Evolutionary conservation across 2,329 filamentous ascomycete species (phyloP).

Genomic region (Stromatinia cepivora): DNA sequence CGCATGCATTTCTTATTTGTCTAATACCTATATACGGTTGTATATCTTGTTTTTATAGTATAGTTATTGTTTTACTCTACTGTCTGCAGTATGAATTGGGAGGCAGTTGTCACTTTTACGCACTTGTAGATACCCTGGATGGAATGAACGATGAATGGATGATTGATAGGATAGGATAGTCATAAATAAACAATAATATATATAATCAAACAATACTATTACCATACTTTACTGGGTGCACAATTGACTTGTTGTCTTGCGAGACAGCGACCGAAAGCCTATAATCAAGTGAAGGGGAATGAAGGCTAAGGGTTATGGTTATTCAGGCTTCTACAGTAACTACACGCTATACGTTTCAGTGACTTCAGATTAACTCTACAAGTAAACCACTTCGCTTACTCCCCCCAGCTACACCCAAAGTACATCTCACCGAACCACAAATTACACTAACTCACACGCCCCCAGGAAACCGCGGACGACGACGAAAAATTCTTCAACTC

Average conservation of each 20-base stretch:
- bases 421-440: neutral
- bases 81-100: constrained; percentile 15
- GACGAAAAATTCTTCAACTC: neutral
- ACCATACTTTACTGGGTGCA: neutral
- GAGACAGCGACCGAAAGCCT: neutral
- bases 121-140: constrained; percentile 20
- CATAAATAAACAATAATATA: constrained; percentile 1
- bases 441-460: neutral
- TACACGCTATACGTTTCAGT: neutral
- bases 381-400: neutral
- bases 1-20: constrained; percentile 15
- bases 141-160: constrained; percentile 14
- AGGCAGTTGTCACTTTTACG: constrained; percentile 5
- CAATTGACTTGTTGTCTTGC: too few species aligned
- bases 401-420: too few species aligned
- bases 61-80: constrained; percentile 17
- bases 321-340: neutral
- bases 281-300: neutral
- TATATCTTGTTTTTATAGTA: constrained; percentile 17
- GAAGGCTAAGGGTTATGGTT: too few species aligned
- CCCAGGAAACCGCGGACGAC: neutral
- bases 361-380: neutral
- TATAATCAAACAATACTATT: neutral
- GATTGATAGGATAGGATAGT: constrained; percentile 4
- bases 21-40: constrained; percentile 6